Conservation (phyloP, 2,329 filamentous ascomycete species). For the Scorias spongiosa region DNA sequence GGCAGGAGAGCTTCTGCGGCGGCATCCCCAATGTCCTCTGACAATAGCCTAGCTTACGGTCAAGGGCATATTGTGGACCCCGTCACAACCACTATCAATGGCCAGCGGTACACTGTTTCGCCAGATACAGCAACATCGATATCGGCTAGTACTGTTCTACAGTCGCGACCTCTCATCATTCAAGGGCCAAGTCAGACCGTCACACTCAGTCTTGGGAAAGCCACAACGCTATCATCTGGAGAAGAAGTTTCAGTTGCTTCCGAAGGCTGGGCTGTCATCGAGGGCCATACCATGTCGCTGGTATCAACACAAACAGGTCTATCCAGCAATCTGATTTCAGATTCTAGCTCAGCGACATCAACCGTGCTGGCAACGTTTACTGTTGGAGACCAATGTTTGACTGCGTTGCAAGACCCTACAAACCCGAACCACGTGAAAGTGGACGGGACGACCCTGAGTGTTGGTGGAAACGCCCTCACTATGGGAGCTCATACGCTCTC, state of each 20-base stretch:
- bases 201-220: neutral
- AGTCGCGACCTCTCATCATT: neutral
- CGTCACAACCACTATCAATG: neutral
- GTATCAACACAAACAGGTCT: neutral
- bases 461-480: neutral
- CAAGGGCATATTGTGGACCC: neutral
- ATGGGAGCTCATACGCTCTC: neutral
- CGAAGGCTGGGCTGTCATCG: neutral
- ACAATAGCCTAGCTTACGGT: neutral
- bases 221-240: neutral
- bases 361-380: neutral
- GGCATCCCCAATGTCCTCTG: neutral
- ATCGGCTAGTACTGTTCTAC: neutral
- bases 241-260: neutral
- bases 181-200: neutral
- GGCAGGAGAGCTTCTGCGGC: neutral
- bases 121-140: neutral
- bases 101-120: neutral
- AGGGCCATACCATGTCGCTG: neutral
- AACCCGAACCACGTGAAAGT: neutral
- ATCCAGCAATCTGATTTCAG: neutral
- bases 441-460: neutral
- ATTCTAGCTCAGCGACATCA: neutral
- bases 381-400: neutral
- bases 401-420: neutral